Base-by-base conservation (phyloP, 208 protist species). In the Perkinsela sp. region DNA sequence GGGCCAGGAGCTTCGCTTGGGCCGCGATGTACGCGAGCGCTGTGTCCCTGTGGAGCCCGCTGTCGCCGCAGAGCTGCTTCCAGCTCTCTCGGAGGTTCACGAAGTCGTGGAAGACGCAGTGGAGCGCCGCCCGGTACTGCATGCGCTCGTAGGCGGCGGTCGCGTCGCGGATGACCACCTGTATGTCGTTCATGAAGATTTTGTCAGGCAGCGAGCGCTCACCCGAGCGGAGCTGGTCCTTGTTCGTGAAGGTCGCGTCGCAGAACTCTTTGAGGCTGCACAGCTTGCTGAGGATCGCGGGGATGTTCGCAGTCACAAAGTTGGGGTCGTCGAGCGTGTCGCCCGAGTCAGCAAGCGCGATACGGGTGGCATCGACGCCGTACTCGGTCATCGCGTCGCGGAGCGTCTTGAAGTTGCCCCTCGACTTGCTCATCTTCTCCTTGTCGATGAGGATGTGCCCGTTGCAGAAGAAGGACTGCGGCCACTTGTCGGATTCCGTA, bases 381-480 rank as follows among this genome's bases (percentile, higher is more conserved):
- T 90, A 96, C 16, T 71, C 73, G 28, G 91, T 76, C 31, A 93
- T 79, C 1, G 80, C 82, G 68, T 95, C 77, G 15, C 70, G 29
- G 40, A 98, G 69, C 15, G 95, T 96, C 67, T 98, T 82, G 81
- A 99, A 99, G 81, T 99, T 99, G 48, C 98, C 97, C 31, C 89
- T 97, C 0, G 85, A 94, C 80, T 99, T 99, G 57, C 90, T 93
- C 97, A 99, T 99, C 83, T 99, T 99, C 57, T 96, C 92, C 67
- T 81, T 85, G 78, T 99, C 94, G 31, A 99, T 81, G 67, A 96
- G 78, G 32, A 99, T 86, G 75, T 98, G 93, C n/a, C 97, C 97
- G 76, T 99, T 99, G 73, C 92, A 92, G 78, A 92, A 95, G 67
- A 99, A 89, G 68, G 79, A 77, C 40, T 80, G 71, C 32, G 97